Evolutionary conservation across 305 asterid genomes (phyloP), one percentile per base, ranked within the genome.

Genomic region (Fraxinus angustifolia): DNA sequence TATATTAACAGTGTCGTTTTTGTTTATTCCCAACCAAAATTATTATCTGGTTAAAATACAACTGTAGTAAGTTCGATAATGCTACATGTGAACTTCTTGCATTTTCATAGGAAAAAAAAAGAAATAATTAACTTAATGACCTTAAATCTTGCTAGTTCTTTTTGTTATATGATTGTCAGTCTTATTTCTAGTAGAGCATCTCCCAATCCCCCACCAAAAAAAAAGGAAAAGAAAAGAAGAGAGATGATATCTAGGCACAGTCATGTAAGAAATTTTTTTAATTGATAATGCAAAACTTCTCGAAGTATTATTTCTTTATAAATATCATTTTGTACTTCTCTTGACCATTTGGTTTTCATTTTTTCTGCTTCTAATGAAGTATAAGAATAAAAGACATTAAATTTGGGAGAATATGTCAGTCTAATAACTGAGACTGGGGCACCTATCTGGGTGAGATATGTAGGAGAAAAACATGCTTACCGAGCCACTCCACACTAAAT

Each of bases 1-100:
- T 95, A 80, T 77, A 92, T 83, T 73, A 34, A 35, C 77, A 73
- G n/a, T 77, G 50, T 75, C 70, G 11, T n/a, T 70, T 77, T 73
- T 60, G 67, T 50, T 26, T 12, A 8, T 48, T 67, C 78, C 65
- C 31, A 16, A 34, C 36, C 80, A 77, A 30, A 35, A 53, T 77
- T 67, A 84, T 60, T 68, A 35, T 86, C 78, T 33, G 42, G 78
- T 70, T 76, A 16, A 34, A 34, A 38, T 53, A 79, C 65, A 17
- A 33, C 16, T 56, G 35, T 80, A 71, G 33, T 48, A 23, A 26
- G 53, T 77, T 72, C 10, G 33, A 21, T 21, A 62, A 23, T 21
- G 26, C 65, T 53, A 53, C 23, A 23, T 23, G 16, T 62, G 16
- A 8, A 21, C 72, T 21, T 3, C 72, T 62, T 62, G 33, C 72